A percentile compares a stretch with the other conserved stretches of the same genome.
These are phyloP conservation scores for Holtermanniella nyarrowii DNA, from an alignment of 768 basidiomycete genomes.

Conservation along the genomic window DNA sequence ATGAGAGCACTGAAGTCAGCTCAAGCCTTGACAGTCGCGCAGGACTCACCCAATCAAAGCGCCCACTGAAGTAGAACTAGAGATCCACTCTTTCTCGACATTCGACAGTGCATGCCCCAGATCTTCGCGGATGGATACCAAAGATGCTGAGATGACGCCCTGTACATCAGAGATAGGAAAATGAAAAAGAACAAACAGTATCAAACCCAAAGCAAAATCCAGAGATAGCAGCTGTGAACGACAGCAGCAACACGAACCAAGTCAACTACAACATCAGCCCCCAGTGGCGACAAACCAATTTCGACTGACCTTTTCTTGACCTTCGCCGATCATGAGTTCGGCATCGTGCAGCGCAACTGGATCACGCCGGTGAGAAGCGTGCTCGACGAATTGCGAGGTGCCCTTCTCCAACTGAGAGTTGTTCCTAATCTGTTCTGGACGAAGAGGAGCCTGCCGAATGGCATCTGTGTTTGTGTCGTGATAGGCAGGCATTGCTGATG, in stretches of 20 bases:
- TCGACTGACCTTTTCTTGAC: conserved; percentile 15
- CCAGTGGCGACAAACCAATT: neutral
- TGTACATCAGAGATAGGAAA: too few relatives aligned
- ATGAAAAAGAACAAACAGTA: too few relatives aligned
- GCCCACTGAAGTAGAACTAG: conserved; percentile 21
- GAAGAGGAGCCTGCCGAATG: too few relatives aligned
- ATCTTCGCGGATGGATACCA: conserved; percentile 21
- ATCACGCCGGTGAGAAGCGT: neutral
- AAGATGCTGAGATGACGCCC: conserved; percentile 22
- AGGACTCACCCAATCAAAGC: conserved; percentile 16
- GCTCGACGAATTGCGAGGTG: conserved; percentile 2
- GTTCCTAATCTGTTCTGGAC: conserved; percentile 1
- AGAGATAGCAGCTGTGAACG: conserved; percentile 18
- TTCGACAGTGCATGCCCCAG: conserved; percentile 19
- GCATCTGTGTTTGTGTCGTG: neutral
- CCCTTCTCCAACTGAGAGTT: conserved; percentile 12
- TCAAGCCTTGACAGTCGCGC: neutral
- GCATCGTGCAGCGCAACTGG: conserved; percentile 10
- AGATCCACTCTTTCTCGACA: conserved; percentile 25
- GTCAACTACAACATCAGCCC: conserved; percentile 7
- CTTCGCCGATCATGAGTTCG: conserved; percentile 18
- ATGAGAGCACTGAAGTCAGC: conserved; percentile 8
- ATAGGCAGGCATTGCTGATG: neutral
- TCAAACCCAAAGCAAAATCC: conserved; percentile 32
- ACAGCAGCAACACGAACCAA: conserved; percentile 11